These are phyloP conservation scores for Lecanicillium sp. DNA, from an alignment of 2,329 filamentous ascomycete genomes.

Conservation along the genomic window DNA sequence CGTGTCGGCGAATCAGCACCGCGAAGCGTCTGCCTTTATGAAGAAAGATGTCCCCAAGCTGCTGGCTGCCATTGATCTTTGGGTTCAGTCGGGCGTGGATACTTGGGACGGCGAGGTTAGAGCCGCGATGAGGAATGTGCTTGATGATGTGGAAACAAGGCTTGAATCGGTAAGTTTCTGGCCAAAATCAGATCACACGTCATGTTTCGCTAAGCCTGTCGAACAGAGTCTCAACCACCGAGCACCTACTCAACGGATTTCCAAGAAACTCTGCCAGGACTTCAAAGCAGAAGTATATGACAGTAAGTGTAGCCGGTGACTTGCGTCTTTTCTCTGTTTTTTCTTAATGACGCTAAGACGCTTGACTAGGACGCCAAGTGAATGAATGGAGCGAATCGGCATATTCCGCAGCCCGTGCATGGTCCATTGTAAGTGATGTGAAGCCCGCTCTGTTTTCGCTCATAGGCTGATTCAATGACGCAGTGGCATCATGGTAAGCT, in stretches of 20 bases:
- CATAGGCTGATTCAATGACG: background rate
- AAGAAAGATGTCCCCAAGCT: conserved; percentile 35
- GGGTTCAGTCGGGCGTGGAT: conserved; percentile 38
- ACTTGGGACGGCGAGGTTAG: conserved; percentile 32
- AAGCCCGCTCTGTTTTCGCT: background rate
- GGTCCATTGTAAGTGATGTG: conserved; percentile 30
- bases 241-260: background rate
- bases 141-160: conserved; percentile 27
- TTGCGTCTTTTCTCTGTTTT: background rate
- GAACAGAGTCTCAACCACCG: background rate
- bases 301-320: conserved; percentile 3
- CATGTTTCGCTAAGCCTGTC: conserved; percentile 1
- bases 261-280: background rate
- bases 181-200: conserved; percentile 2
- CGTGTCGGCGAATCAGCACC: conserved; percentile 36
- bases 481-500: conserved; percentile 25
- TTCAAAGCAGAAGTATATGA: conserved; percentile 6
- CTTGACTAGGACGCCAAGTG: background rate
- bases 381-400: conserved; percentile 25
- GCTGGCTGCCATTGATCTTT: conserved; percentile 35
- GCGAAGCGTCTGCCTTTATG: conserved; percentile 32
- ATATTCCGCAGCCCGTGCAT: conserved; percentile 23
- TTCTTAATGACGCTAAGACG: background rate
- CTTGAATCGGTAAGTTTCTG: conserved; percentile 26
- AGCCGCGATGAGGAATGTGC: conserved; percentile 24